Conservation (phyloP, 176 grass and related monocot genomes). For the Poa pratensis region DNA sequence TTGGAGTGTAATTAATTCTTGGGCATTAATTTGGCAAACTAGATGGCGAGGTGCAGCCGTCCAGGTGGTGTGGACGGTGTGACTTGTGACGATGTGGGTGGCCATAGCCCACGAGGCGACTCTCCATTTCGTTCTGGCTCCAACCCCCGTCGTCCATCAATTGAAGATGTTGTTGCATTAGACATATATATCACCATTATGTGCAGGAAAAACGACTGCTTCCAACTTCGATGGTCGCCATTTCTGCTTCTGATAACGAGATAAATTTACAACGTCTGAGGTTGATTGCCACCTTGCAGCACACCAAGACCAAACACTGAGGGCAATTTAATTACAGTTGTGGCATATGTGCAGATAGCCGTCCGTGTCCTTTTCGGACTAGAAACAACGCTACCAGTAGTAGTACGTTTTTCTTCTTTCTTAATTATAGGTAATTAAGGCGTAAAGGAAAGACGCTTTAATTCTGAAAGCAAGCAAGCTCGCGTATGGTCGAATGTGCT, state of each 20-base stretch:
- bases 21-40: background rate
- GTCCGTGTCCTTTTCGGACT: too few relatives aligned
- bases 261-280: background rate
- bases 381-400: too few relatives aligned
- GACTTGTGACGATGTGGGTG: background rate
- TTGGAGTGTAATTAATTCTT: background rate
- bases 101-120: background rate
- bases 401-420: background rate
- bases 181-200: background rate
- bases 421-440: background rate
- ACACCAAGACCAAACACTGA: background rate
- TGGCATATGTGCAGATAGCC: too few relatives aligned
- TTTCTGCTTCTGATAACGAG: background rate
- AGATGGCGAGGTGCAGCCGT: background rate
- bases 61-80: background rate
- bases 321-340: background rate
- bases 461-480: constrained; percentile 6
- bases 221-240: constrained; percentile 1
- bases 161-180: constrained; percentile 2
- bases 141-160: background rate
- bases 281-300: background rate
- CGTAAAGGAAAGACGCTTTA: background rate
- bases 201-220: background rate
- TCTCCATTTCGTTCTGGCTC: background rate
- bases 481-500: too few relatives aligned